phyloP scores from a whole-genome alignment of 257 asterid species.

The Cynanchum wilfordii region DNA sequence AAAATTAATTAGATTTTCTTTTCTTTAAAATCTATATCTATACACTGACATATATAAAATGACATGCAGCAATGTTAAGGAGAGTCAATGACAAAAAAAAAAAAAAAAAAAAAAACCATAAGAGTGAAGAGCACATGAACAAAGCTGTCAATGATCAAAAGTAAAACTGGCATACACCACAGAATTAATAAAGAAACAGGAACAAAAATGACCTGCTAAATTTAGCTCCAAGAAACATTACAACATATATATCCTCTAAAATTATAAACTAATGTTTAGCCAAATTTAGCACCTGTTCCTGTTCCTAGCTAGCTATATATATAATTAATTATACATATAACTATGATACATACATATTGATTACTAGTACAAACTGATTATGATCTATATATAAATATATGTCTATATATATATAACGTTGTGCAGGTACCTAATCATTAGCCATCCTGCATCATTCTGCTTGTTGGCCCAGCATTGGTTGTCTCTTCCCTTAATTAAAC shows the following conservation, averaged over 20 bases:
- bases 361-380: conserved; percentile 10
- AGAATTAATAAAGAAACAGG: conserved; percentile 53
- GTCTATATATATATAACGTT: conserved; percentile 1
- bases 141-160: background rate
- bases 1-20: too few relatives aligned
- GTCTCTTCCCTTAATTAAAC: conserved; percentile 25
- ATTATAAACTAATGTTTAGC: conserved; percentile 36
- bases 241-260: conserved; percentile 16
- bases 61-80: background rate
- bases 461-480: conserved; percentile 56
- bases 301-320: conserved; percentile 27
- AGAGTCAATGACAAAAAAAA: too few relatives aligned
- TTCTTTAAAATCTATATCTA: too few relatives aligned
- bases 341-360: conserved; percentile 14
- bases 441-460: conserved; percentile 29
- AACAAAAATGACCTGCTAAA: conserved; percentile 62
- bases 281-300: conserved; percentile 86
- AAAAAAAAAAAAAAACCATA: too few relatives aligned
- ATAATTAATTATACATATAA: conserved; percentile 2
- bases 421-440: conserved; percentile 32
- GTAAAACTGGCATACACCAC: conserved; percentile 13
- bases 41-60: too few relatives aligned
- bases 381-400: conserved; percentile 8
- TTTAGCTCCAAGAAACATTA: conserved; percentile 39
- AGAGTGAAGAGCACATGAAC: background rate